Percentiles rank a stretch among this genome's conserved stretches.
These are phyloP conservation scores for Scenedesmus sp. DNA, from an alignment of 163 green algal species.

Conservation along the genomic window DNA sequence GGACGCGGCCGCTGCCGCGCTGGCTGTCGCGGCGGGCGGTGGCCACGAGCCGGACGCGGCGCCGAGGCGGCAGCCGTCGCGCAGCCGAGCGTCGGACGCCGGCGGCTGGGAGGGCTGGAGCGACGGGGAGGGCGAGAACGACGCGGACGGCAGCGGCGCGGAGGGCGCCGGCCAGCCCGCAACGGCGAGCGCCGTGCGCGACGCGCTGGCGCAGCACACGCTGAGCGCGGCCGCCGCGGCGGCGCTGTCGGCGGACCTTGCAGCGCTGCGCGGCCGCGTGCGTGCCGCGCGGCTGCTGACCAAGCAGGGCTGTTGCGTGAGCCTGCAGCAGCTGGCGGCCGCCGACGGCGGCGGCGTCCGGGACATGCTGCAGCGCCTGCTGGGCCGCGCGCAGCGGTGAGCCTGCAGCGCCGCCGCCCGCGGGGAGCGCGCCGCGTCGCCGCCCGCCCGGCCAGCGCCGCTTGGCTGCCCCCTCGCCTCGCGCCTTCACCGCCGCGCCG, in stretches of 20 bases:
- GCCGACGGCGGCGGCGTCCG: conserved; percentile 12
- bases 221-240: not conserved
- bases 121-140: too few relatives aligned
- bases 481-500: too few relatives aligned
- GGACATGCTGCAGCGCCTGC: conserved; percentile 16
- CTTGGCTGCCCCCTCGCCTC: too few relatives aligned
- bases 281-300: conserved; percentile 34
- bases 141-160: not conserved
- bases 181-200: not conserved
- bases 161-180: not conserved
- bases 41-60: conserved; percentile 24
- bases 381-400: conserved; percentile 29
- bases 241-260: not conserved
- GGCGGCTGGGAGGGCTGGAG: too few relatives aligned
- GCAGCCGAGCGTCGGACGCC: not conserved
- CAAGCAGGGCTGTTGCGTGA: conserved; percentile 23
- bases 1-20: conserved; percentile 15
- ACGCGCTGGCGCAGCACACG: not conserved
- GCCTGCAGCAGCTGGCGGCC: conserved; percentile 5
- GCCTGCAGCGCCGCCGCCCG: too few relatives aligned
- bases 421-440: too few relatives aligned
- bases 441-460: too few relatives aligned
- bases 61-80: not conserved
- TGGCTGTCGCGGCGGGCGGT: conserved; percentile 15
- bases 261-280: not conserved